These are phyloP conservation scores for Rhodotorula sp. DNA, from an alignment of 1,284 basidiomycete species.

Conservation along the genomic window DNA sequence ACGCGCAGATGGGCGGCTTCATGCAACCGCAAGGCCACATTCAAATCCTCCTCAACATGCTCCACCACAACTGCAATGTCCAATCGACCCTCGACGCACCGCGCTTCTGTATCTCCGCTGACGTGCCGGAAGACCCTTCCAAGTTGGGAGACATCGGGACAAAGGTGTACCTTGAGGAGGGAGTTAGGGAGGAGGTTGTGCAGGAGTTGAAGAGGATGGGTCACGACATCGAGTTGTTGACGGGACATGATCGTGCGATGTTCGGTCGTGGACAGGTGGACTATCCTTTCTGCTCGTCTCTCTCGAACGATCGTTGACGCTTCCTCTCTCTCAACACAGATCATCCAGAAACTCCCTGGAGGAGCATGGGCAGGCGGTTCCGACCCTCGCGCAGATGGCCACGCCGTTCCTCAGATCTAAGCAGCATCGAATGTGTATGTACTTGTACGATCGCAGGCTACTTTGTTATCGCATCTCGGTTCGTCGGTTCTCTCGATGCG, in stretches of 20 bases:
- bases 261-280: slow-evolving; percentile 77
- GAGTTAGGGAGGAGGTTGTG: slow-evolving; percentile 54
- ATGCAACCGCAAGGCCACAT: slow-evolving; percentile 95
- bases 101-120: slow-evolving; percentile 76
- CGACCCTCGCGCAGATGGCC: slow-evolving; percentile 68
- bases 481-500: background rate
- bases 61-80: slow-evolving; percentile 72
- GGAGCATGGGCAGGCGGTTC: slow-evolving; percentile 87
- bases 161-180: slow-evolving; percentile 84
- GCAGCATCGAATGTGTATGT: too few relatives aligned
- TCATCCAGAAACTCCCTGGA: slow-evolving; percentile 85
- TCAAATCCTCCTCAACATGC: slow-evolving; percentile 86
- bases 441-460: too few relatives aligned
- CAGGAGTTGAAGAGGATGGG: slow-evolving; percentile 66
- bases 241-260: slow-evolving; percentile 63
- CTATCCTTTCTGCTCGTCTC: slow-evolving; percentile 19
- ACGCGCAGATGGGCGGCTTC: slow-evolving; percentile 58
- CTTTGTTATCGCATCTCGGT: background rate
- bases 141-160: slow-evolving; percentile 68
- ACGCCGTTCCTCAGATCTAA: slow-evolving; percentile 43
- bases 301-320: slow-evolving; percentile 5
- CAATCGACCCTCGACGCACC: slow-evolving; percentile 88
- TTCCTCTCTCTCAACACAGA: slow-evolving; percentile 49
- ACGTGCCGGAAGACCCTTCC: slow-evolving; percentile 39
- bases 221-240: slow-evolving; percentile 67